phyloP scores from a whole-genome alignment of 2,329 filamentous ascomycete genomes.

The Trichoderma afroharzianum region DNA sequence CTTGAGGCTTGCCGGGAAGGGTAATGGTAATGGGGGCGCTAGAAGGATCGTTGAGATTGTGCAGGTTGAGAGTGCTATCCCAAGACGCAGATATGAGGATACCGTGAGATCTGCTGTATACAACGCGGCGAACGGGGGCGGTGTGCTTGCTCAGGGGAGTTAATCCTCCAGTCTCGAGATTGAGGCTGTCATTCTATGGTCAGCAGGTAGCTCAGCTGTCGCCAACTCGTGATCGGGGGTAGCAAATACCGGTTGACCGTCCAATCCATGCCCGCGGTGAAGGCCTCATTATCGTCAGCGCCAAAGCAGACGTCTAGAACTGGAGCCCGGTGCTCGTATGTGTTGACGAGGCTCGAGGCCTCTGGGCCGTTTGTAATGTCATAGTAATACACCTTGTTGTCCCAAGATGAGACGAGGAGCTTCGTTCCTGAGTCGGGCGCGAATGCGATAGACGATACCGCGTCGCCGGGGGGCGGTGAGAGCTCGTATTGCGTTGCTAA shows the following conservation, averaged over 20 bases:
- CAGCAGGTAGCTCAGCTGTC: not conserved
- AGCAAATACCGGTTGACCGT: conserved; percentile 65
- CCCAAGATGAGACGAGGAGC: conserved; percentile 92
- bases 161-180: conserved; percentile 69
- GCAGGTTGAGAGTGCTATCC: conserved; percentile 87
- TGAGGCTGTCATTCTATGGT: conserved; percentile 44
- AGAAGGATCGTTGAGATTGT: conserved; percentile 56
- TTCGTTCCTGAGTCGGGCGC: conserved; percentile 70
- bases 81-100: conserved; percentile 88
- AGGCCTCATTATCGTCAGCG: conserved; percentile 75
- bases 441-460: conserved; percentile 82
- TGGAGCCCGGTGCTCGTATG: conserved; percentile 77
- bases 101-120: conserved; percentile 72
- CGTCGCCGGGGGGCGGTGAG: conserved; percentile 76
- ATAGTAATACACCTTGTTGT: conserved; percentile 87
- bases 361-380: conserved; percentile 61
- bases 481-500: conserved; percentile 76
- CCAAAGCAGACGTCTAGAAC: conserved; percentile 93
- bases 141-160: conserved; percentile 74
- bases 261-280: conserved; percentile 82
- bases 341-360: conserved; percentile 57
- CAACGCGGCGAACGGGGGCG: conserved; percentile 76
- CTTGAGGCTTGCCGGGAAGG: conserved; percentile 85
- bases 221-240: not conserved
- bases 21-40: conserved; percentile 60